Conservation (phyloP, 1,284 basidiomycete species). For the Pisolithus thermaeus region DNA sequence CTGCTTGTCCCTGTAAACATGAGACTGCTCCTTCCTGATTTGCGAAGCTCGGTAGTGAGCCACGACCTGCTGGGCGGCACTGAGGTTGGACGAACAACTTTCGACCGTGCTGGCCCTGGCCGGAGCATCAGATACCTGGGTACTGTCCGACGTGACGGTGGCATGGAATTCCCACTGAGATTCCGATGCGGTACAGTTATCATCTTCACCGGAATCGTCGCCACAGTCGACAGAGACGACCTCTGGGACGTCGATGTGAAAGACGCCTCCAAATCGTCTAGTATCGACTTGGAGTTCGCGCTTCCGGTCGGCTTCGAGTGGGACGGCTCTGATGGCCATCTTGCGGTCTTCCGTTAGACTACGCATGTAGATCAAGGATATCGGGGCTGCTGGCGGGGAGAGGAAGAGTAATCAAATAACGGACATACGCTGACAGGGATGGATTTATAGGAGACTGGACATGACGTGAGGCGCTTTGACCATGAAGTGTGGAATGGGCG, state of each 20-base stretch:
- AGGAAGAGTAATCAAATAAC: not conserved
- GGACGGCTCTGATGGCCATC: conserved; percentile 5
- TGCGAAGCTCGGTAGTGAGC: conserved; percentile 30
- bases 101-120: conserved; percentile 2
- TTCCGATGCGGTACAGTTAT: conserved; percentile 4
- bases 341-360: conserved; percentile 12
- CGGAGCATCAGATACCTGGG: conserved; percentile 1
- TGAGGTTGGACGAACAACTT: conserved; percentile 15
- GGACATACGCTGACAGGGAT: not conserved
- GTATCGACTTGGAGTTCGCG: conserved; percentile 12
- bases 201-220: conserved; percentile 10
- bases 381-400: not conserved
- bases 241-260: conserved; percentile 10
- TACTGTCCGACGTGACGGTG: conserved; percentile 1
- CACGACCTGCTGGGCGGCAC: conserved; percentile 36
- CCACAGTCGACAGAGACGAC: conserved; percentile 2
- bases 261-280: conserved; percentile 24
- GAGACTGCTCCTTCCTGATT: not conserved
- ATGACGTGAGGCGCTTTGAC: not conserved
- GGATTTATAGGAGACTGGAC: not conserved
- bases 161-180: conserved; percentile 12
- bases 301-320: not conserved
- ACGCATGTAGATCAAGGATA: not conserved
- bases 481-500: conserved; percentile 5
- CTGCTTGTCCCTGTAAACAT: conserved; percentile 9